phyloP scores from a whole-genome alignment of 73 alveolate genomes.

The Breviolum minutum region DNA sequence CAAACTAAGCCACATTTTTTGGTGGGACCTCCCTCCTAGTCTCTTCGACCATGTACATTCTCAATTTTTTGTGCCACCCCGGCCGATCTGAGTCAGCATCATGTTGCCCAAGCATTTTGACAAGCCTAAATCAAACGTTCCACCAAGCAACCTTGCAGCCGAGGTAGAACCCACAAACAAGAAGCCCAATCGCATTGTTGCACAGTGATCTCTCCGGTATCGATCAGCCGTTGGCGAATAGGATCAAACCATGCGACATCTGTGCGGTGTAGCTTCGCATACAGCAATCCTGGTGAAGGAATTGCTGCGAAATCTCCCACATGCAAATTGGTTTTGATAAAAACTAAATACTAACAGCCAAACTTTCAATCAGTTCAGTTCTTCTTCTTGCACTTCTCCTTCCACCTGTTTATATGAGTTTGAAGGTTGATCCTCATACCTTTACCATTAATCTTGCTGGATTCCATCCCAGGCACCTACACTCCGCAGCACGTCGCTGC shows the following conservation, averaged over 20 bases:
- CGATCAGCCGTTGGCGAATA: slow-evolving; percentile 15
- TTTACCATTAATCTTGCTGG: too few species aligned
- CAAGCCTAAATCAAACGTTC: background rate
- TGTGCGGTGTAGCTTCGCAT: slow-evolving; percentile 44
- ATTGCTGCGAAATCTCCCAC: background rate
- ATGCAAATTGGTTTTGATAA: background rate
- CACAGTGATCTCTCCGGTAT: background rate
- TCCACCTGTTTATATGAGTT: background rate
- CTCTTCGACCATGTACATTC: background rate
- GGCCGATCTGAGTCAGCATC: background rate
- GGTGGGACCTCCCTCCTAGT: background rate
- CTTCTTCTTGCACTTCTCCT: background rate
- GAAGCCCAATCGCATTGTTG: slow-evolving; percentile 34
- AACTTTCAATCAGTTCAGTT: background rate
- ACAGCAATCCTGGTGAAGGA: background rate
- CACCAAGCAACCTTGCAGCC: slow-evolving; percentile 9
- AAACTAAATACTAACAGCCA: too few species aligned
- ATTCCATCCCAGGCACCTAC: background rate
- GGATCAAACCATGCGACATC: slow-evolving; percentile 50
- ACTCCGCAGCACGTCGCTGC: background rate
- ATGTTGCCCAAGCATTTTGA: background rate
- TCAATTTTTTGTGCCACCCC: background rate
- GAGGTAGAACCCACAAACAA: slow-evolving; percentile 66
- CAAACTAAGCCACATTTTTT: background rate
- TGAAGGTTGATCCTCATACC: background rate